Conservation (phyloP, 2,329 filamentous ascomycete genomes). For the Scolecobasidium constrictum region DNA sequence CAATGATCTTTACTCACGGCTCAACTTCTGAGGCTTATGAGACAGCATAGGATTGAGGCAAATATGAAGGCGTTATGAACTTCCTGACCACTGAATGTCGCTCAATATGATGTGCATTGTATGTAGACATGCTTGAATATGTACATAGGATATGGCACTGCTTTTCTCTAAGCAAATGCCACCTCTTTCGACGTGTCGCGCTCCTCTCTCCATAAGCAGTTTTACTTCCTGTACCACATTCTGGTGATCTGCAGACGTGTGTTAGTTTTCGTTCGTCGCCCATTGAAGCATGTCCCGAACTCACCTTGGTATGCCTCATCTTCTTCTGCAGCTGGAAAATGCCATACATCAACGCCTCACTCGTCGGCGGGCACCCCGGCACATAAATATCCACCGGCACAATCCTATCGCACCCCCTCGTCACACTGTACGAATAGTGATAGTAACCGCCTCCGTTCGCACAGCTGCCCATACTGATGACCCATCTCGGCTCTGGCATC, state of each 20-base stretch:
- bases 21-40: no score
- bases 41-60: no score
- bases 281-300: not conserved
- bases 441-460: conserved; percentile 81
- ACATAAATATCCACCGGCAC: conserved; percentile 80
- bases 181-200: not conserved
- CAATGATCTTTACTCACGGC: no score
- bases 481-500: conserved; percentile 88
- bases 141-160: conserved; percentile 2
- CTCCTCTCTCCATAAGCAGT: not conserved
- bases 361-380: conserved; percentile 55
- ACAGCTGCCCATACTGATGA: conserved; percentile 74
- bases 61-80: no score
- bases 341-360: conserved; percentile 45
- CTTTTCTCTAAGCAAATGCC: not conserved
- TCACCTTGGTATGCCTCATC: conserved; percentile 47
- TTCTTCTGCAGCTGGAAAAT: conserved; percentile 72
- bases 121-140: conserved; percentile 1
- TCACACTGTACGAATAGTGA: conserved; percentile 75
- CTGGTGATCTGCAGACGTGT: conserved; percentile 31
- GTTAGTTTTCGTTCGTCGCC: not conserved
- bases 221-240: conserved; percentile 48
- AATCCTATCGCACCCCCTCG: conserved; percentile 66
- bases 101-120: no score
- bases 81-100: no score